phyloP scores from a whole-genome alignment of 768 basidiomycete species.

The Serendipita sp. region DNA sequence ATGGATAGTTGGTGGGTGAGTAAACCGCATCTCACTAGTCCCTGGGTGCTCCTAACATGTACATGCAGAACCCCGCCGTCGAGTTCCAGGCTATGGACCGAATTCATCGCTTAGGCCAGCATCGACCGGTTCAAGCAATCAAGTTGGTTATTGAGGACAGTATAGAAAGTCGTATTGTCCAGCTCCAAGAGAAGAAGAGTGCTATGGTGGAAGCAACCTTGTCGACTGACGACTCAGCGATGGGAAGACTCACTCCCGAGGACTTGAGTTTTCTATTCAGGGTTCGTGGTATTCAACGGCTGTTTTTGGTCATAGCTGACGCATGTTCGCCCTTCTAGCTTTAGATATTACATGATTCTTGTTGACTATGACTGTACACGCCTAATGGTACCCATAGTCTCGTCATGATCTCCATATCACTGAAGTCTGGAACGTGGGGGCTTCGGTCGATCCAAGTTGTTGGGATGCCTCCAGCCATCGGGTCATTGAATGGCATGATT shows the following conservation, averaged over 20 bases:
- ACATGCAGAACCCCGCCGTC: constrained; percentile 83
- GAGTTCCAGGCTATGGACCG: constrained; percentile 79
- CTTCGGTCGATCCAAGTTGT: too few species aligned
- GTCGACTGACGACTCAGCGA: constrained; percentile 74
- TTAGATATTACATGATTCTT: too few species aligned
- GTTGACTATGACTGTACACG: too few species aligned
- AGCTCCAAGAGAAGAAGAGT: constrained; percentile 93
- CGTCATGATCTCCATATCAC: too few species aligned
- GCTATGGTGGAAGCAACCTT: constrained; percentile 87
- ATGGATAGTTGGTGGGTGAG: constrained; percentile 71
- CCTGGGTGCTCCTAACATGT: neutral
- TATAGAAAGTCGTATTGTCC: constrained; percentile 88
- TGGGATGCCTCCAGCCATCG: too few species aligned
- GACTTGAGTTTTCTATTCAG: constrained; percentile 47
- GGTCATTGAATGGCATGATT: too few species aligned
- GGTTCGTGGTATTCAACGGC: constrained; percentile 21
- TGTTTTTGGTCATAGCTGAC: too few species aligned
- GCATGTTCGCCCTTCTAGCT: too few species aligned
- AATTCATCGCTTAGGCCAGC: constrained; percentile 91
- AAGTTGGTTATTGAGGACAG: constrained; percentile 92
- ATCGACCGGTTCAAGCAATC: constrained; percentile 80
- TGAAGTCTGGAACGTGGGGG: too few species aligned
- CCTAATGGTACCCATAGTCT: too few species aligned
- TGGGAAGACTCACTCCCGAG: constrained; percentile 84
- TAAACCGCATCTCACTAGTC: neutral